These are phyloP conservation scores for Cubamyces lactineus DNA, from an alignment of 768 basidiomycete species.

Conservation along the genomic window DNA sequence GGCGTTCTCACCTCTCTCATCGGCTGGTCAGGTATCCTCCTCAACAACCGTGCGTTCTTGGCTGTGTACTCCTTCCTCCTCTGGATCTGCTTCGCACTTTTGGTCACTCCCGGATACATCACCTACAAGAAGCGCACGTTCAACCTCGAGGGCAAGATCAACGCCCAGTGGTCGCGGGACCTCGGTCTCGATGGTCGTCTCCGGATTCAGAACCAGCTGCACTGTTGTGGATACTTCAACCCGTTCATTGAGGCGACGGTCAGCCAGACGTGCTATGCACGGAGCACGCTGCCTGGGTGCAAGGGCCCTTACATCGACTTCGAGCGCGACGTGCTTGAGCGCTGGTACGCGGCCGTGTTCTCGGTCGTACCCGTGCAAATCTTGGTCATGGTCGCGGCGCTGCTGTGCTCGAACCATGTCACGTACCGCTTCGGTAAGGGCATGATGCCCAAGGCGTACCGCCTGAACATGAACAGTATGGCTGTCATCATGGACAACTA, in stretches of 20 bases:
- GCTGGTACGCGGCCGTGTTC: constrained; percentile 72
- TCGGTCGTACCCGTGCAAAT: constrained; percentile 71
- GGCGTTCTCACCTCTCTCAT: constrained; percentile 68
- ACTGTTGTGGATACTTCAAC: constrained; percentile 82
- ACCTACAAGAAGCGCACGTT: constrained; percentile 75
- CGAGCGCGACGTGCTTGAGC: constrained; percentile 54
- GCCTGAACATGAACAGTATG: constrained; percentile 73
- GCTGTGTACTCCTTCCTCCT: constrained; percentile 71
- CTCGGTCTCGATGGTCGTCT: constrained; percentile 64
- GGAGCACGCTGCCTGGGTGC: constrained; percentile 74
- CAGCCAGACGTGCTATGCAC: constrained; percentile 72
- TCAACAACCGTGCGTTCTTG: constrained; percentile 84
- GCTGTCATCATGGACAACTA: constrained; percentile 86
- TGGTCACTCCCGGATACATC: constrained; percentile 77
- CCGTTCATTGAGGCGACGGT: constrained; percentile 82
- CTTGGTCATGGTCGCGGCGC: constrained; percentile 57
- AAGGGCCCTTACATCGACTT: constrained; percentile 64
- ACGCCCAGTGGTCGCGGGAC: constrained; percentile 70
- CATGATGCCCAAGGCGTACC: constrained; percentile 84
- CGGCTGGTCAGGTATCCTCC: constrained; percentile 79
- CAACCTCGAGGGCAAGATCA: constrained; percentile 83
- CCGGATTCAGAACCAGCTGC: constrained; percentile 70
- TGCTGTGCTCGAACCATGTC: constrained; percentile 82
- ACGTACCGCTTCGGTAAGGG: constrained; percentile 89
- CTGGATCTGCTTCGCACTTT: constrained; percentile 73